Percentiles rank a stretch among this genome's conserved stretches.
Conservation (phyloP, 2,329 filamentous ascomycete species). For the Neoscytalidium dimidiatum region DNA sequence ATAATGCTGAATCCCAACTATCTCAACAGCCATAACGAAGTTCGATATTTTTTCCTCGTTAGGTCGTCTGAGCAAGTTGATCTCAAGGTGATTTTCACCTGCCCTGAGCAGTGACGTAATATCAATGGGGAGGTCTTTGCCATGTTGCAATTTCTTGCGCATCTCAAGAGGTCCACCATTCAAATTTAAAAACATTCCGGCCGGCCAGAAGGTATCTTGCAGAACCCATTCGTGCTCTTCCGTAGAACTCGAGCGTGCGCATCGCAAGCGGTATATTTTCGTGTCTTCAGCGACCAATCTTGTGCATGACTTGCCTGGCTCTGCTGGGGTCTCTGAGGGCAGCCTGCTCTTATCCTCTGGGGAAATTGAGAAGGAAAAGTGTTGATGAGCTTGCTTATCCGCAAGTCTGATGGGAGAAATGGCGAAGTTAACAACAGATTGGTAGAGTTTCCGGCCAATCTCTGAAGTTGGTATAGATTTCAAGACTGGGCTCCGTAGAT, state of each 20-base stretch:
- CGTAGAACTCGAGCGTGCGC: slow-evolving; percentile 49
- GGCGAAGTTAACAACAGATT: slow-evolving; percentile 57
- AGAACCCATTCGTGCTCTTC: slow-evolving; percentile 61
- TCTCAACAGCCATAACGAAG: slow-evolving; percentile 72
- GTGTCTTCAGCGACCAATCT: slow-evolving; percentile 33
- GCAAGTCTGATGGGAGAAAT: slow-evolving; percentile 47
- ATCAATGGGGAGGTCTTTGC: slow-evolving; percentile 75
- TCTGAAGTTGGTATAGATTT: slow-evolving; percentile 23
- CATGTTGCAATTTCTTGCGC: slow-evolving; percentile 70
- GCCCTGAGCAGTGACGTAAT: slow-evolving; percentile 61
- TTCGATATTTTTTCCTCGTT: slow-evolving; percentile 39
- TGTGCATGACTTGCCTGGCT: neutral
- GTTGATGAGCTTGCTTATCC: neutral
- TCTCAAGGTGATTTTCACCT: slow-evolving; percentile 64
- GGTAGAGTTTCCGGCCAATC: slow-evolving; percentile 48
- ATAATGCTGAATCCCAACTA: slow-evolving; percentile 58
- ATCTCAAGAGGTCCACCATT: slow-evolving; percentile 60
- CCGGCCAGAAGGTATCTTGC: slow-evolving; percentile 67
- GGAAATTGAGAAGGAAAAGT: slow-evolving; percentile 22
- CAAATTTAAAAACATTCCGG: slow-evolving; percentile 67
- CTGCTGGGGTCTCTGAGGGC: slow-evolving; percentile 22
- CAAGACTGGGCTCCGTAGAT: slow-evolving; percentile 57
- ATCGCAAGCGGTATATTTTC: slow-evolving; percentile 68
- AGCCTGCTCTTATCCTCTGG: slow-evolving; percentile 40
- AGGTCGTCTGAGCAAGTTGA: slow-evolving; percentile 40